Base-by-base conservation (phyloP, 129 eudicot species). In the Cynara cardunculus region DNA sequence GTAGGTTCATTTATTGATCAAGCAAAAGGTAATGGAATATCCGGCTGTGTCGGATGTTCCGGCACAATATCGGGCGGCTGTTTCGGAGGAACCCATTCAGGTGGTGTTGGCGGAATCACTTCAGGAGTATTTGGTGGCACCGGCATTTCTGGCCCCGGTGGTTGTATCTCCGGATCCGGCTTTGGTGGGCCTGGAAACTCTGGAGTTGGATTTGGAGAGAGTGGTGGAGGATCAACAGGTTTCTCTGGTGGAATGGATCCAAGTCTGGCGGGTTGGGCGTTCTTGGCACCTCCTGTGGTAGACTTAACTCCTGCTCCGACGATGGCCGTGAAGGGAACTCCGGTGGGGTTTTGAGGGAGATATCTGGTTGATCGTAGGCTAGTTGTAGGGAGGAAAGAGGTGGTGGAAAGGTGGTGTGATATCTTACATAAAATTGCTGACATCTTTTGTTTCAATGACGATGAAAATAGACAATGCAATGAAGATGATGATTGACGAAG, bases 111-210 rank as follows among this genome's bases (percentile, higher is more conserved):
- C 49, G 84, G 84, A 21, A 73, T 32, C 53, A 81, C 79, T 25
- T 82, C 85, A 0, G 85, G 85, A 24, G 86, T 76, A 62, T 7
- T 76, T 2, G 85, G 86, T 16, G 82, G 86, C 32, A 76, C 73
- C 3, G 85, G 85, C 65, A 82, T 76, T 7, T 82, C 85, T 3
- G 85, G 85, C 26, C 81, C 53, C 8, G 85, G 85, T 25, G 81
- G 85, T 32, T 82, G 80, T 19, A 76, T 69, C 14, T 70, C 85
- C 2, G 82, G 85, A 70, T 82, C 82, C 0, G 78, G 81, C 28
- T 24, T 37, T 0, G 85, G 68, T 0, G 82, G 85, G 0, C 85
- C 85, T 0, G 85, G 85, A 34, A 82, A 82, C 26, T 82, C 82
- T 2, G 85, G 85, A 18, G 16, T 24, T 11, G 82, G 85, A 76